Evolutionary conservation across 257 asterid genomes (phyloP).

Genomic region (Catharanthus roseus): DNA sequence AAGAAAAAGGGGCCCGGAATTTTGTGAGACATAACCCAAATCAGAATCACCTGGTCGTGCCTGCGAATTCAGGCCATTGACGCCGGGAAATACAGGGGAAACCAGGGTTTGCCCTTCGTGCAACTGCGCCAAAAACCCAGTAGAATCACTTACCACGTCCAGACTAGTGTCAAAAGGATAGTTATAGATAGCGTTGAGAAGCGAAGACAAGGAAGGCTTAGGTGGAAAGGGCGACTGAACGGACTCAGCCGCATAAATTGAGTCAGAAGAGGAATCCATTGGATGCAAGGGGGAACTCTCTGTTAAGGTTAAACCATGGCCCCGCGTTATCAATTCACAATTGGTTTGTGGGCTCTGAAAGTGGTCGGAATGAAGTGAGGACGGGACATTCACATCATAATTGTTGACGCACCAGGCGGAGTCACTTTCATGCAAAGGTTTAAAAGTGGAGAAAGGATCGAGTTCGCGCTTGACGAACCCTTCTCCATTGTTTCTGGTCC

Average conservation of each 20-base stretch:
- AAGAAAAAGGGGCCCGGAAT: conserved; percentile 6
- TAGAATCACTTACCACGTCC: conserved; percentile 2
- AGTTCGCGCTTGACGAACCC: conserved; percentile 8
- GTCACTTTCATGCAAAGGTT: conserved; percentile 8
- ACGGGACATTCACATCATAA: neutral
- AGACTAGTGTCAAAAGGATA: conserved; percentile 10
- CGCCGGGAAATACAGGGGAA: conserved; percentile 9
- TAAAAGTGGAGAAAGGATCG: conserved; percentile 6
- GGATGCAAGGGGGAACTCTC: neutral
- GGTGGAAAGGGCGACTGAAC: conserved; percentile 3
- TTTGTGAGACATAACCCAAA: conserved; percentile 6
- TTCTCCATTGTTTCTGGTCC: neutral
- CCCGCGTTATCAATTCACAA: neutral
- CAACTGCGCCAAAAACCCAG: conserved; percentile 1
- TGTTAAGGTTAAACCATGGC: neutral
- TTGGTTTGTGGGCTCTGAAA: neutral
- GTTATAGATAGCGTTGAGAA: conserved; percentile 14
- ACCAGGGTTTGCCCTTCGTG: conserved; percentile 4
- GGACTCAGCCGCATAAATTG: conserved; percentile 9
- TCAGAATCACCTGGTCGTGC: conserved; percentile 5
- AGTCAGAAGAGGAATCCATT: conserved; percentile 8
- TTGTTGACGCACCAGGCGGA: conserved; percentile 4
- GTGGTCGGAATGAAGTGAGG: conserved; percentile 1
- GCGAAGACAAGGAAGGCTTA: conserved; percentile 11
- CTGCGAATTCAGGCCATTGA: neutral